These are phyloP conservation scores for Tetradesmus obliquus DNA, from an alignment of 139 green algal genomes.

Conservation along the genomic window DNA sequence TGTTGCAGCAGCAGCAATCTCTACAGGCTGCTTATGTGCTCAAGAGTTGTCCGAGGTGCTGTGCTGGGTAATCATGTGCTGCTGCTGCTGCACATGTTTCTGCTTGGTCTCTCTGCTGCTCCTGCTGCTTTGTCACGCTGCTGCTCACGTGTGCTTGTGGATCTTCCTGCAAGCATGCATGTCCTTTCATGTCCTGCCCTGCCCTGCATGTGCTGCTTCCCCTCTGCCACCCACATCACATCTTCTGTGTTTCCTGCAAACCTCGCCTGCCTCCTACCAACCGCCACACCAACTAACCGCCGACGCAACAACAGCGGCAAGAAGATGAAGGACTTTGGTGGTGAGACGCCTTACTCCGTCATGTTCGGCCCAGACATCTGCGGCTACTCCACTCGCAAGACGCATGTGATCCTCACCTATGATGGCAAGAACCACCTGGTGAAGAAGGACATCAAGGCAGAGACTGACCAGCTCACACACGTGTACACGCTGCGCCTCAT, in stretches of 20 bases:
- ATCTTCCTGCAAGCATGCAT: not conserved
- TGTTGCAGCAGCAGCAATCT: not conserved
- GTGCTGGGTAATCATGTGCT: not conserved
- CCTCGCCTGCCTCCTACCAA: not conserved
- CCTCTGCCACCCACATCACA: not conserved
- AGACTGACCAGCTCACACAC: constrained; percentile 83
- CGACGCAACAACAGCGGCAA: not conserved
- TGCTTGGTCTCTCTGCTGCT: not conserved
- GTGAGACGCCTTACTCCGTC: constrained; percentile 94
- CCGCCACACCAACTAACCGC: not conserved
- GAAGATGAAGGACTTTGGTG: constrained; percentile 82
- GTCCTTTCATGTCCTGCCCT: not conserved
- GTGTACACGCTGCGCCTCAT: constrained; percentile 90
- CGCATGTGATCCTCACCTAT: constrained; percentile 97
- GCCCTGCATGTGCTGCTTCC: not conserved
- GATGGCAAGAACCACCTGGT: constrained; percentile 91
- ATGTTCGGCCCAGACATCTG: constrained; percentile 99
- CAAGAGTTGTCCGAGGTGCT: not conserved
- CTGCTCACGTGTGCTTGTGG: not conserved
- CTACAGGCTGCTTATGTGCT: not conserved
- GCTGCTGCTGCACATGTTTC: not conserved
- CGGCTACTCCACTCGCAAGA: constrained; percentile 84
- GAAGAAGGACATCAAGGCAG: constrained; percentile 95
- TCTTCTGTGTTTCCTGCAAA: not conserved
- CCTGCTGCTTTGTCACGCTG: not conserved